These are phyloP conservation scores for Kuraishia cidri DNA, from an alignment of 805 yeast species.

Conservation along the genomic window DNA sequence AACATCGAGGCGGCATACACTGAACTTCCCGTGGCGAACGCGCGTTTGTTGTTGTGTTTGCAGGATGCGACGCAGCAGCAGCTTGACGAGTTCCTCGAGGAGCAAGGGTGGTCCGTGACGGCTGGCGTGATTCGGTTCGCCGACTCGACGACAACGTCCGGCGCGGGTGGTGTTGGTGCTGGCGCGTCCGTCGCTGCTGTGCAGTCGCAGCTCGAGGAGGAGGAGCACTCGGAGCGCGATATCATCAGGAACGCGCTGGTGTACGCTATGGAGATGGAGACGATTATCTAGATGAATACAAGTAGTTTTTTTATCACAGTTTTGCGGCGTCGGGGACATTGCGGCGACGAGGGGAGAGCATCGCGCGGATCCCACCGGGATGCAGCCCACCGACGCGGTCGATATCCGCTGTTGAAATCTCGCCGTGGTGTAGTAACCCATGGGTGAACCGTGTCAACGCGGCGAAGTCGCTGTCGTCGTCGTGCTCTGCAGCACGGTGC, in stretches of 20 bases:
- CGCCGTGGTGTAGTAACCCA: too few species aligned
- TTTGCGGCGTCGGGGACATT: too few species aligned
- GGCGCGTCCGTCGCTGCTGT: slow-evolving; percentile 15
- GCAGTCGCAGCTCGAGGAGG: slow-evolving; percentile 23
- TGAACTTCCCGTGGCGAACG: slow-evolving; percentile 70
- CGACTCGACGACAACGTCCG: slow-evolving; percentile 1
- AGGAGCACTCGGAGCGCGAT: slow-evolving; percentile 27
- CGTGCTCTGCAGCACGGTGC: too few species aligned
- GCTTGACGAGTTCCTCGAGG: slow-evolving; percentile 42
- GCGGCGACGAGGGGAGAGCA: too few species aligned
- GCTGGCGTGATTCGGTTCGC: slow-evolving; percentile 42
- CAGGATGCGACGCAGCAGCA: slow-evolving; percentile 29
- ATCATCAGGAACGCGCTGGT: slow-evolving; percentile 66
- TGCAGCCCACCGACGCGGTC: too few species aligned
- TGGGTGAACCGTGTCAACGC: too few species aligned
- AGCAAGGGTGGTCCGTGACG: slow-evolving; percentile 49
- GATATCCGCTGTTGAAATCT: too few species aligned
- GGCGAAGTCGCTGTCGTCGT: too few species aligned
- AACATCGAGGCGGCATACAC: slow-evolving; percentile 76
- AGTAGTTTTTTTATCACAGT: slow-evolving; percentile 2
- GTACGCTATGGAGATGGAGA: slow-evolving; percentile 88
- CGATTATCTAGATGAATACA: slow-evolving; percentile 66
- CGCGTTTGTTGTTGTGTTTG: slow-evolving; percentile 72
- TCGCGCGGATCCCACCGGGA: too few species aligned
- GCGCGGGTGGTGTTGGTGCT: slow-evolving; percentile 10